Evolutionary conservation across 2,329 filamentous ascomycete genomes (phyloP).

Genomic region (Pseudocercospora crystallina): DNA sequence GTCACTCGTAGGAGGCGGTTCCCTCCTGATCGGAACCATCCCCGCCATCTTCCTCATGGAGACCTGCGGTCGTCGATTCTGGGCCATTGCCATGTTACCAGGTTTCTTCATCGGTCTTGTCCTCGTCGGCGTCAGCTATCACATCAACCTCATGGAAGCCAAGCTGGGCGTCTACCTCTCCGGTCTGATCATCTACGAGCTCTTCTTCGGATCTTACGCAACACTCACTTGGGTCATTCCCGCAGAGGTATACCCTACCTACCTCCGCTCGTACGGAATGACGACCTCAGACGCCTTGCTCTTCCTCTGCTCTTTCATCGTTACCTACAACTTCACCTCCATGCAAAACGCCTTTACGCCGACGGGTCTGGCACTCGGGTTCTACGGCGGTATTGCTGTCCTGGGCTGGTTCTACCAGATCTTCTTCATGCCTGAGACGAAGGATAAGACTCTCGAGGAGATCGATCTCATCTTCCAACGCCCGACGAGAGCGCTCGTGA

Average conservation of each 20-base stretch:
- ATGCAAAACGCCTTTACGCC: slow-evolving; percentile 69
- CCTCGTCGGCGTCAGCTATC: slow-evolving; percentile 65
- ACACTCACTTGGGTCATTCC: slow-evolving; percentile 43
- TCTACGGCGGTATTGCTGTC: slow-evolving; percentile 72
- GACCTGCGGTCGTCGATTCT: slow-evolving; percentile 69
- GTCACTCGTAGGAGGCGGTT: slow-evolving; percentile 69
- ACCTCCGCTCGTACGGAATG: slow-evolving; percentile 72
- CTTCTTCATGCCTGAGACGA: slow-evolving; percentile 67
- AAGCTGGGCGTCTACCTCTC: slow-evolving; percentile 60
- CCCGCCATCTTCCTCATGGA: slow-evolving; percentile 63
- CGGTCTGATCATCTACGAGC: slow-evolving; percentile 67
- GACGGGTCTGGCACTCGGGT: slow-evolving; percentile 67
- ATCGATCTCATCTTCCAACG: slow-evolving; percentile 67
- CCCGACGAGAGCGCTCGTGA: slow-evolving; percentile 63
- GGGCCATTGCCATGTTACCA: slow-evolving; percentile 70
- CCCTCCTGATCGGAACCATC: slow-evolving; percentile 58
- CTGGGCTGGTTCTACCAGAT: slow-evolving; percentile 71
- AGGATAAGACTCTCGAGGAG: slow-evolving; percentile 67
- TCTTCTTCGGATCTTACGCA: slow-evolving; percentile 59
- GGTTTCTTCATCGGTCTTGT: slow-evolving; percentile 70
- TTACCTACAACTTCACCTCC: slow-evolving; percentile 71
- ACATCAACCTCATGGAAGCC: slow-evolving; percentile 44
- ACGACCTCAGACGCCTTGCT: slow-evolving; percentile 66
- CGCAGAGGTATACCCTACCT: slow-evolving; percentile 70
- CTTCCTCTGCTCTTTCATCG: slow-evolving; percentile 70